Evolutionary conservation across 1,139 yeast genomes (phyloP), one percentile per base, ranked within the genome.

Genomic region (Zygosaccharomyces sapae): DNA sequence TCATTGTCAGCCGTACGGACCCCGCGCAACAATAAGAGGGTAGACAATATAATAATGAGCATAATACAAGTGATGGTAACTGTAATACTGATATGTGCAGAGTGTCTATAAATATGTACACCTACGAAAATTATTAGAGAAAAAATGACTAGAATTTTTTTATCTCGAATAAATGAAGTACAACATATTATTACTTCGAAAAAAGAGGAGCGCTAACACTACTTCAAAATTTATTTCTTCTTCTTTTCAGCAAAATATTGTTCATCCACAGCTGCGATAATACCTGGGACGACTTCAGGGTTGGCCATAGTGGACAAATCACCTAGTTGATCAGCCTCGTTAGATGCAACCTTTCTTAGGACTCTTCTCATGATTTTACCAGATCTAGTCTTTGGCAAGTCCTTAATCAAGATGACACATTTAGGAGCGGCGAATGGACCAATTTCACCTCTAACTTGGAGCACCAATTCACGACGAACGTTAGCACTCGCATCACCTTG

Each of bases 401-500:
- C 92, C 59, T 82, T 84, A 48, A 84, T 87, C 49, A 84, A 69
- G 50, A 83, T 72, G 57, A 83, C 81, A 57, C 80, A 67, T 69
- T 84, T 84, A 45, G 92, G 92, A 31, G 92, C 87, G 29, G 92
- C 92, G 67, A 84, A 84, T 44, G 92, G 90, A 24, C 92, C 92
- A 62, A 84, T 84, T 67, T 83, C 90, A 64, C 81, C 82, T 65
- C 92, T 74, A 33, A 84, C 92, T 16, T 88, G 82, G 58, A 83
- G 68, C 48, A 83, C 73, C 63, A 84, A 73, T 65, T 82, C 88
- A 64, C 81, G 83, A 65, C 82, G 82, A 56, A 80, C 71, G n/a
- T 75, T 74, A 31, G 34, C 4, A 13, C 9, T 31, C 8, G 6
- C 38, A 74, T 79, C 48, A 72, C 56, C 51, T 76, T 81, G 44